Evolutionary conservation across 139 green algal species (phyloP), one percentile per base, ranked within the genome.

Genomic region (Chlorella ohadii): DNA sequence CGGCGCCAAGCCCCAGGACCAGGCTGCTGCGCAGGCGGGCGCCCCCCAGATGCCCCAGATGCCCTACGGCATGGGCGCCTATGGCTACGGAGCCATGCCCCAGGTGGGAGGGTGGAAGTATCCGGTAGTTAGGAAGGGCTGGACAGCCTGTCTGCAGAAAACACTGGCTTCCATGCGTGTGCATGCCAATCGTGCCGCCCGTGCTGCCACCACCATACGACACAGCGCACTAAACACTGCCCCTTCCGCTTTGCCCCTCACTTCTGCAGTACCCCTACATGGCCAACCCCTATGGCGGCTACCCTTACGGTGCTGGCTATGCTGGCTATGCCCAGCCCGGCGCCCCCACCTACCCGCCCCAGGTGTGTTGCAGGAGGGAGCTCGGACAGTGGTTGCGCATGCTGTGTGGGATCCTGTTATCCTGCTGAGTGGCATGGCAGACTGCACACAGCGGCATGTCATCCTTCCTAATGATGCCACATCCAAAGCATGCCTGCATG

Each of bases 41-140:
- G 66, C 79, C 27, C 70, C 81, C 56, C 55, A 72, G 38, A 83
- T 87, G 59, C 77, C 76, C 20, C 83, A 83, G 76, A 78, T 83
- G 76, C 77, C 83, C 20, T 87, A 85, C 28, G 81, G 83, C 57
- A 87, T 87, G 72, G 34, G 41, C 19, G 51, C 79, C 25, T 87
- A 75, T 57, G 39, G 38, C 38, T 20, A 68, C 28, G 27, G 63
- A 20, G 28, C 28, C 0, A 68, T 33, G 63, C 63, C 13, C 63
- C n/a, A 38, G 27, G 63, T 36, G 63, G 9, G 28, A 3, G 6
- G 1, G 27, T 2, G 59, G 20, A 2, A 33, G 59, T 31, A 23
- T 16, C 6, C 2, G 20, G 19, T n/a, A n/a, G n/a, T n/a, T n/a
- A n/a, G n/a, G n/a, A n/a, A n/a, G n/a, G n/a, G n/a, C n/a, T n/a